These are phyloP conservation scores for Eucalyptus melliodora DNA, from an alignment of 345 rosid species.

Conservation along the genomic window DNA sequence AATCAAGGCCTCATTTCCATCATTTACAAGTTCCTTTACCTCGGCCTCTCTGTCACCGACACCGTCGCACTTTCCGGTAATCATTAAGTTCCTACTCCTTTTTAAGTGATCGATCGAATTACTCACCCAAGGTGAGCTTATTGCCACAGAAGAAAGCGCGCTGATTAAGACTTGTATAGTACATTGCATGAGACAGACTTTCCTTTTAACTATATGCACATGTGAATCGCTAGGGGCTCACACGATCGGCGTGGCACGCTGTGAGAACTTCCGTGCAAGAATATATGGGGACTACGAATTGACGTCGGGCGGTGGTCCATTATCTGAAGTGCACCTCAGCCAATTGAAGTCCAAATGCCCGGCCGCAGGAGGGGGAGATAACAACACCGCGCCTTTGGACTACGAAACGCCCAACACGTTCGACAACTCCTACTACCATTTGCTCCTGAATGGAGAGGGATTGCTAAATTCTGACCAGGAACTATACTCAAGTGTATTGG, in stretches of 20 bases:
- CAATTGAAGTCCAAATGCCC: constrained; percentile 40
- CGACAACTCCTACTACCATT: constrained; percentile 60
- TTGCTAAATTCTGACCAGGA: constrained; percentile 82
- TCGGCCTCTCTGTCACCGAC: constrained; percentile 79
- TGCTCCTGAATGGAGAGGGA: constrained; percentile 52
- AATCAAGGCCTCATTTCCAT: constrained; percentile 43
- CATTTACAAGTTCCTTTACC: constrained; percentile 47
- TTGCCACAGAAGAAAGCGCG: background rate
- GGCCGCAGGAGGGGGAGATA: constrained; percentile 36
- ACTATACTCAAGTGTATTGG: constrained; percentile 52
- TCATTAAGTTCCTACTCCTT: background rate
- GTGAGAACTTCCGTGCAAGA: constrained; percentile 45
- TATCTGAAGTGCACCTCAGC: background rate
- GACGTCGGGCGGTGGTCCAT: constrained; percentile 22
- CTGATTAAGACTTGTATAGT: background rate
- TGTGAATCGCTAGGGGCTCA: constrained; percentile 45
- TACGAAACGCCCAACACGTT: constrained; percentile 55
- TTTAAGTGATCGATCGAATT: background rate
- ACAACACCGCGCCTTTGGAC: constrained; percentile 60
- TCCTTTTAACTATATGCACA: background rate
- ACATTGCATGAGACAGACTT: background rate
- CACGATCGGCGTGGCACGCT: constrained; percentile 82
- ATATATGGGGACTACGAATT: constrained; percentile 42
- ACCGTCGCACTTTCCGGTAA: constrained; percentile 82
- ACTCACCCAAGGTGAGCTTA: background rate